Evolutionary conservation across 345 rosid genomes (phyloP).

Genomic region (Pelargonium nanum): DNA sequence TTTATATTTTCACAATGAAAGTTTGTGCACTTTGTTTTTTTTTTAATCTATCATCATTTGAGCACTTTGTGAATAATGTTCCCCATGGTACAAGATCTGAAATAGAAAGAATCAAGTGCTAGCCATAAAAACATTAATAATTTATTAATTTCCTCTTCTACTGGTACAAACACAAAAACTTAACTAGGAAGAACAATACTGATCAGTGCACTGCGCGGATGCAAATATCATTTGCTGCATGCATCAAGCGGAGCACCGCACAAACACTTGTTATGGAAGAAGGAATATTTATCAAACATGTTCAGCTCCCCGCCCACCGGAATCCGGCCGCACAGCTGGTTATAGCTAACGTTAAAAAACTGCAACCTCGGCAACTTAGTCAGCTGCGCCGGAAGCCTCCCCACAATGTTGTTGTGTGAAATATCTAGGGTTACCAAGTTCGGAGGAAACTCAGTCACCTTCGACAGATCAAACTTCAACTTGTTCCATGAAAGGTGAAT

Average conservation of each 20-base stretch:
- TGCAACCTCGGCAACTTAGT: constrained; percentile 6
- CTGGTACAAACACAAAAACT: no score
- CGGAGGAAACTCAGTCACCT: constrained; percentile 6
- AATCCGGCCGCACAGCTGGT: constrained; percentile 16
- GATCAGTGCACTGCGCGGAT: no score
- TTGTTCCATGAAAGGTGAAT: constrained; percentile 15
- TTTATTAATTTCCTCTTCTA: no score
- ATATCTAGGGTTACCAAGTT: constrained; percentile 3
- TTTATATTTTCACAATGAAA: no score
- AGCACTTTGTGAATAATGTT: no score
- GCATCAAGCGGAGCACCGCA: constrained; percentile 15
- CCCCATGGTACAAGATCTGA: no score
- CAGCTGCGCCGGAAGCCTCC: constrained; percentile 6
- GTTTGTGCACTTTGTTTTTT: no score
- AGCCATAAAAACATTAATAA: no score
- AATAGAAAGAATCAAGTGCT: no score
- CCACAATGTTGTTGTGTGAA: constrained; percentile 14
- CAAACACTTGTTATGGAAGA: constrained; percentile 18
- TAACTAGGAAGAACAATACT: no score
- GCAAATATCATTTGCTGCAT: constrained; percentile 7
- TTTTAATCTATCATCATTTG: no score
- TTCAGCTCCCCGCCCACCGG: constrained; percentile 14
- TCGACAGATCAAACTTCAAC: constrained; percentile 15
- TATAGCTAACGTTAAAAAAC: constrained; percentile 16
- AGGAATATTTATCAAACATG: constrained; percentile 9